Evolutionary conservation across 495 filamentous ascomycete genomes (phyloP), one percentile per base, ranked within the genome.

Genomic region (Neurospora pannonica): DNA sequence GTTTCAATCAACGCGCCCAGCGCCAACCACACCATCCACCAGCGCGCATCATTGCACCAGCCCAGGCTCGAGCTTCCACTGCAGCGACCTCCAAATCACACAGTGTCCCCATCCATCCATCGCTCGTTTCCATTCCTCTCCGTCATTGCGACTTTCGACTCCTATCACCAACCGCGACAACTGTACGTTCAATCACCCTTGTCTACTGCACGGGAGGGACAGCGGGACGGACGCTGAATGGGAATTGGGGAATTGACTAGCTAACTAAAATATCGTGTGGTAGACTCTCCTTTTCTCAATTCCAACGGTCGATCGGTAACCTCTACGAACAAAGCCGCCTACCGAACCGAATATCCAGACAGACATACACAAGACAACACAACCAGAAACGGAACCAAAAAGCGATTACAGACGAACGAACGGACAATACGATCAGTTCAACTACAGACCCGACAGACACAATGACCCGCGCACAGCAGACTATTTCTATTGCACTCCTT

Each of bases 381-480:
- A 21, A n/a, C 3, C 3, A 48, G 39, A 42, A 40, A 3, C 17
- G 19, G 40, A 42, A 46, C 7, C 4, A 10, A 28, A 13, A 42
- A 7, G 2, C 9, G 42, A 21, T 46, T 2, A 17, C 28, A 34
- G 6, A 34, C 54, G 15, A 28, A 67, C 70, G 15, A 48, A 28
- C 19, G 5, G 6, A 38, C 39, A 34, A 28, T 46, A 28, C 37
- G 19, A 72, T 19, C 13, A 17, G n/a, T n/a, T n/a, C n/a, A 21
- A 34, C 38, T 15, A 28, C 36, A 40, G 19, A 40, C 46, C 7
- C 42, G 11, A 46, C 43, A 0, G 28, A 17, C 73, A 79, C 74
- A 40, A 99, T 98, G 96, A 97, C 96, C 76, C 93, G 94, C 83
- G 96, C 96, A 31, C 93, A 95, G 80, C 95, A 99, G 82, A 94